Evolutionary conservation across 106 monocot species (phyloP), one percentile per base, ranked within the genome.

Genomic region (Alisma plantagoaquatica): DNA sequence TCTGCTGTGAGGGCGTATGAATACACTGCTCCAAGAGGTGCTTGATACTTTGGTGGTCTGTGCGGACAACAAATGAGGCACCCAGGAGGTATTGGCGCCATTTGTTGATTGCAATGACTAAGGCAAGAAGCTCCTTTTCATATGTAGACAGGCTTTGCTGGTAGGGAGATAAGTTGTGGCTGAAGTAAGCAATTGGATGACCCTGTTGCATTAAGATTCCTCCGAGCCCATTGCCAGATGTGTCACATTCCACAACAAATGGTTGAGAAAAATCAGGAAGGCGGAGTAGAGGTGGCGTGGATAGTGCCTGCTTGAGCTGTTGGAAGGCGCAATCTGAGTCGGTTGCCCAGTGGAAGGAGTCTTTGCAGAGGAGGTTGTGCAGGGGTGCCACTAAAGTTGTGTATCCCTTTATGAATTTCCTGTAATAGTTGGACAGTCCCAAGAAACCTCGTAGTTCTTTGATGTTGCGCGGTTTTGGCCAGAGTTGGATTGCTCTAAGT

Each of bases 201-300:
- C 56, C 32, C 8, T 33, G 26, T 22, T 56, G 56, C 56, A 56
- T 56, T 16, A 56, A 23, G 20, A 33, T 15, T 21, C 33, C 32
- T 38, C 56, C 33, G 3, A 56, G 20, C 7, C 56, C 56, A 3
- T 29, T 19, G 19, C 33, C 56, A 19, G 56, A 56, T 10, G 56
- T 35, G 20, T 56, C 56, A 30, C 31, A 30, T 9, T 56, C 56
- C 18, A 35, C n/a, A 1, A 56, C 14, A 31, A 54, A 54, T 0
- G 56, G 54, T 16, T 11, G 16, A 9, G 24, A 30, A 31, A 54
- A 54, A 54, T 54, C 16, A 4, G 30, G 26, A 3, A 54, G 30
- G 8, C 29, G 10, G 9, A 54, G 30, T n/a, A 3, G 30, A 19
- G 16, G 18, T 27, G 16, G 54, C 1, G 54, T 25, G 9, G 16